Percentiles rank a stretch among this genome's conserved stretches.
Evolutionary conservation across 225 moss, liverwort and hornwort genomes (phyloP).

Genomic region (Antitrichia curtipendula): DNA sequence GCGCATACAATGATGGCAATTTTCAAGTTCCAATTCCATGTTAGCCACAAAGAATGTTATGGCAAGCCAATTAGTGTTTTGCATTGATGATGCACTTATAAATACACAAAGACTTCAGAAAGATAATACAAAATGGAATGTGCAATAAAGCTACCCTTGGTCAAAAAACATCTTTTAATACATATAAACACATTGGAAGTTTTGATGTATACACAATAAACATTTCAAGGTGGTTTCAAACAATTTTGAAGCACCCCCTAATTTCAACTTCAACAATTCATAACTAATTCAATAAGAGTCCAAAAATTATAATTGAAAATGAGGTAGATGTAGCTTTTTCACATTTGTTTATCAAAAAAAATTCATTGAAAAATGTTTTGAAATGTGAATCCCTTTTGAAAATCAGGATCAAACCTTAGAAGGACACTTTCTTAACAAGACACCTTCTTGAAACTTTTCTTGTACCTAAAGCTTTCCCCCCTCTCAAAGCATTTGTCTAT

Average conservation of each 20-base stretch:
- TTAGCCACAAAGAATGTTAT: neutral
- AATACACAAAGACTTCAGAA: accelerated
- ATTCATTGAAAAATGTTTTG: neutral
- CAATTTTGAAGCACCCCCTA: accelerated
- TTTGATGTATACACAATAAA: neutral
- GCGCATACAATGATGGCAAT: accelerated
- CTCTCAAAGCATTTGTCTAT: accelerated
- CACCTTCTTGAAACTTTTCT: accelerated
- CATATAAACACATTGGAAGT: accelerated
- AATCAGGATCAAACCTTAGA: accelerated
- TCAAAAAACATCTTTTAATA: accelerated
- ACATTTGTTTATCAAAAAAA: accelerated
- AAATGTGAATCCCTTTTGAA: neutral
- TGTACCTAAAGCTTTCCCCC: accelerated
- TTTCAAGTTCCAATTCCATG: neutral
- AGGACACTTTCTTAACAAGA: accelerated
- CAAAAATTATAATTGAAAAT: neutral
- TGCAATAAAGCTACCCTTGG: accelerated
- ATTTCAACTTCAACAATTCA: neutral
- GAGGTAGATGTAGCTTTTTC: accelerated
- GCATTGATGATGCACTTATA: neutral
- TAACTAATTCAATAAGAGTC: neutral
- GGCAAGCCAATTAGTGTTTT: accelerated
- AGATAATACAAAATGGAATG: neutral
- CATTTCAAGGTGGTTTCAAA: neutral